Evolutionary conservation across 768 basidiomycete species (phyloP).

Genomic region (Termitomyces sp.): DNA sequence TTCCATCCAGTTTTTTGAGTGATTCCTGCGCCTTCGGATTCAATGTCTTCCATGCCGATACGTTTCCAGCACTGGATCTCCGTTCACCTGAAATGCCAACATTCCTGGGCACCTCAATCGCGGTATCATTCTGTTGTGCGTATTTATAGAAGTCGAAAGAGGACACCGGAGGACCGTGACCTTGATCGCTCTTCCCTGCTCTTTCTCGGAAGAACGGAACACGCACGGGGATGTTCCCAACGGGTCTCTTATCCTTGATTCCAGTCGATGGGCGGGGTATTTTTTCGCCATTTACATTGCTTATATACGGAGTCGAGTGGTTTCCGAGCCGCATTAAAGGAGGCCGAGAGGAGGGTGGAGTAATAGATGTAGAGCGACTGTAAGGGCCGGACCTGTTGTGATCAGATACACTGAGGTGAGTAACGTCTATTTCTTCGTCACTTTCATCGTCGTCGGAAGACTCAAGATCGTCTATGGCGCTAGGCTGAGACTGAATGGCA

Average conservation of each 20-base stretch:
- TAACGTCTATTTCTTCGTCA: slow-evolving; percentile 31
- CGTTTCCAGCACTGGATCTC: slow-evolving; percentile 25
- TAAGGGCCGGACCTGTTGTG: slow-evolving; percentile 25
- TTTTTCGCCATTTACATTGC: slow-evolving; percentile 31
- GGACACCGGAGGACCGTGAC: slow-evolving; percentile 31
- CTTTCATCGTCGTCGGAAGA: slow-evolving; percentile 47
- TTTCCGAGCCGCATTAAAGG: slow-evolving; percentile 65
- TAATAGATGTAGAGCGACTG: slow-evolving; percentile 34
- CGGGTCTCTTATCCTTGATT: slow-evolving; percentile 40
- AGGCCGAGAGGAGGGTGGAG: slow-evolving; percentile 30
- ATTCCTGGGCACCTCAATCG: slow-evolving; percentile 5
- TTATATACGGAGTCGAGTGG: slow-evolving; percentile 64
- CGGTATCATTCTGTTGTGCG: slow-evolving; percentile 34
- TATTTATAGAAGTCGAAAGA: slow-evolving; percentile 47
- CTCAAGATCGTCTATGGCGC: slow-evolving; percentile 72
- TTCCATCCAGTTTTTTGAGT: slow-evolving; percentile 66
- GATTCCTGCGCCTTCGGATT: slow-evolving; percentile 52
- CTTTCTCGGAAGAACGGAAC: slow-evolving; percentile 46
- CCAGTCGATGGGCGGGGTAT: slow-evolving; percentile 27
- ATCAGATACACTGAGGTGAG: slow-evolving; percentile 19
- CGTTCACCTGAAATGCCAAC: slow-evolving; percentile 20
- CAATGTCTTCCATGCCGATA: slow-evolving; percentile 26
- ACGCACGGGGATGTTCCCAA: slow-evolving; percentile 47
- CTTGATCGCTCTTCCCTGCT: slow-evolving; percentile 34
- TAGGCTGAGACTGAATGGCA: slow-evolving; percentile 62